Evolutionary conservation across 345 rosid species (phyloP).

Genomic region (Euclidium syriacum): DNA sequence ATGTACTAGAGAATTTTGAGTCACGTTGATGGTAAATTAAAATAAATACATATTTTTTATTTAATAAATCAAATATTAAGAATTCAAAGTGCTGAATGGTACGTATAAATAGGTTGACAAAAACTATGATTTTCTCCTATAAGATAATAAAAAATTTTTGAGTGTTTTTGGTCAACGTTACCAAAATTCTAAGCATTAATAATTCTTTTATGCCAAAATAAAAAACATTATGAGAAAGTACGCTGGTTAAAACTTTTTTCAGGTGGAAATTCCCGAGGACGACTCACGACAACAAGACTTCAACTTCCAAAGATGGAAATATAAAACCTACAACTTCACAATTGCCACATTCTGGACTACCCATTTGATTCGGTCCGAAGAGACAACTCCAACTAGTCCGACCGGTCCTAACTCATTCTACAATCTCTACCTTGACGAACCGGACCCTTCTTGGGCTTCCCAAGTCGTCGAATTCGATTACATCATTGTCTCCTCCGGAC

Average conservation of each 20-base stretch:
- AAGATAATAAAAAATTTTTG: too few species aligned
- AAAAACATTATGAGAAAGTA: not conserved
- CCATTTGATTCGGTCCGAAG: constrained; percentile 44
- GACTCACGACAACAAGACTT: constrained; percentile 43
- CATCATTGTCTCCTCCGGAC: constrained; percentile 56
- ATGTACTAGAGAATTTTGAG: not conserved
- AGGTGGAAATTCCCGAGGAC: constrained; percentile 64
- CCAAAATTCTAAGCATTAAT: not conserved
- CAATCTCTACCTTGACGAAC: constrained; percentile 63
- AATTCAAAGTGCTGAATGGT: too few species aligned
- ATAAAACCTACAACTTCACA: constrained; percentile 62
- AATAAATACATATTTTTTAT: not conserved
- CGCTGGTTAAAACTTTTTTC: not conserved
- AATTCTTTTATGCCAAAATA: not conserved
- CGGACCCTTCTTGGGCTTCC: constrained; percentile 52
- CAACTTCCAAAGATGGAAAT: constrained; percentile 55
- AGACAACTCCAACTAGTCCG: constrained; percentile 38
- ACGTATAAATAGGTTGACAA: too few species aligned
- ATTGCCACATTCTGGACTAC: constrained; percentile 67
- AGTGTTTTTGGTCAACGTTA: not conserved
- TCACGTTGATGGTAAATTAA: not conserved
- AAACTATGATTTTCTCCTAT: too few species aligned
- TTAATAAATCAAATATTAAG: too few species aligned
- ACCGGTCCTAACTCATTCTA: constrained; percentile 49
- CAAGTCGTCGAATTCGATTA: constrained; percentile 53